Conservation (phyloP, 257 asterid genomes). For the Sherardia arvensis region DNA sequence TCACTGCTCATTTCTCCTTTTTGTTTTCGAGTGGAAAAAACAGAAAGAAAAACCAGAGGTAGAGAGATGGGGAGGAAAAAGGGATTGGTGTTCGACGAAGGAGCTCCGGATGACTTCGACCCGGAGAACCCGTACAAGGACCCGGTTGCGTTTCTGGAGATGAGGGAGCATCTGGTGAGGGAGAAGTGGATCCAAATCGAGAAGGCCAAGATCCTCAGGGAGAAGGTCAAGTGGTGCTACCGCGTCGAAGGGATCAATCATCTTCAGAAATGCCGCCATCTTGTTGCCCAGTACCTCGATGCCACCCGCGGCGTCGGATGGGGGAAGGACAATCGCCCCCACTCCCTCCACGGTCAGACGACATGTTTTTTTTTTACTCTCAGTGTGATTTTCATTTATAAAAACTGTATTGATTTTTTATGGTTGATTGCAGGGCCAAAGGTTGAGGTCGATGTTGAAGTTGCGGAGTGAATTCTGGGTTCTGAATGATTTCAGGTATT, state of each 20-base stretch:
- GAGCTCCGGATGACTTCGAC: conserved; percentile 85
- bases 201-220: conserved; percentile 87
- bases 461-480: conserved; percentile 15
- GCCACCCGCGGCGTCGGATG: conserved; percentile 94
- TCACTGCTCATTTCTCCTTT: not conserved
- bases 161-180: conserved; percentile 83
- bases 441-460: conserved; percentile 18
- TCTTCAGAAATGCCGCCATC: conserved; percentile 93
- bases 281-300: conserved; percentile 79
- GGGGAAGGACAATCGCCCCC: conserved; percentile 95
- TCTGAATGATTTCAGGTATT: conserved; percentile 15
- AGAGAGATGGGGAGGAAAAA: conserved; percentile 73
- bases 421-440: conserved; percentile 25
- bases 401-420: not conserved
- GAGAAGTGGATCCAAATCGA: conserved; percentile 98
- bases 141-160: conserved; percentile 87
- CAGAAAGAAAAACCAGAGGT: not conserved
- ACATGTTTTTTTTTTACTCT: not conserved
- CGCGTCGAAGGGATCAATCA: conserved; percentile 84
- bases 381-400: not conserved
- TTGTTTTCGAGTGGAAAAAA: not conserved
- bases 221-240: conserved; percentile 87
- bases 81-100: conserved; percentile 71
- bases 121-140: conserved; percentile 83
- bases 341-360: conserved; percentile 54